Evolutionary conservation across 2,329 filamentous ascomycete genomes (phyloP), one percentile per base, ranked within the genome.

Genomic region (Xylariaceae sp.): DNA sequence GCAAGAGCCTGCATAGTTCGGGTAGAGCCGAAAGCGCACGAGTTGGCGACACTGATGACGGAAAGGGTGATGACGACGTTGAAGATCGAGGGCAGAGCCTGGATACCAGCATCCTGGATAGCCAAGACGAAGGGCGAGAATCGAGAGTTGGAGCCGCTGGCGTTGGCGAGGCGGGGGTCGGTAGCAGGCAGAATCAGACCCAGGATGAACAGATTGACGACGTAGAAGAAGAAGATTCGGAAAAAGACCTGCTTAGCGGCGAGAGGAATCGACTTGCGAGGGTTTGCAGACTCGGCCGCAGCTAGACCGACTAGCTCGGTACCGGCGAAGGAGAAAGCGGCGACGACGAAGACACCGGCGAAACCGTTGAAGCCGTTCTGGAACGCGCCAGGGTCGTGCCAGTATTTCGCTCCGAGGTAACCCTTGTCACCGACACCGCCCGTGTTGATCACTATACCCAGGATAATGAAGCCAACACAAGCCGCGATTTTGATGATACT

Each of bases 401-500:
- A 82, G 62, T 75, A 80, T 29, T 68, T 67, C 14, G 70, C 76
- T 12, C 81, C 78, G 31, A 81, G 72, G 54, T 81, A 78, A 26
- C 74, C 71, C 50, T 69, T 61, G 45, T 69, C 55, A 41, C 74
- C 73, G 16, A 73, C 74, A 36, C 73, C 77, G 30, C 76, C 77
- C 38, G 63, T 67, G 55, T 78, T 69, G 52, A 81, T 70, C 40
- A 80, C 59, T 38, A 81, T 77, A 31, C 73, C 77, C 17, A 82
- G 62, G 48, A 84, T 69, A 55, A 83, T 83, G 57, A 83, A 83
- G 4, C 78, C 79, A 8, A 73, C 62, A 51, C 73, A 71, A 31
- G 78, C 74, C 9, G 63, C 52, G 48, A 81, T 67, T 57, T 81
- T 81, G 55, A 81, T 67, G 40, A 72, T 62, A 46, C 67, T 68